Evolutionary conservation across 2,329 filamentous ascomycete genomes (phyloP), one percentile per base, ranked within the genome.

Genomic region (Stagonosporopsis chrysanthemi): DNA sequence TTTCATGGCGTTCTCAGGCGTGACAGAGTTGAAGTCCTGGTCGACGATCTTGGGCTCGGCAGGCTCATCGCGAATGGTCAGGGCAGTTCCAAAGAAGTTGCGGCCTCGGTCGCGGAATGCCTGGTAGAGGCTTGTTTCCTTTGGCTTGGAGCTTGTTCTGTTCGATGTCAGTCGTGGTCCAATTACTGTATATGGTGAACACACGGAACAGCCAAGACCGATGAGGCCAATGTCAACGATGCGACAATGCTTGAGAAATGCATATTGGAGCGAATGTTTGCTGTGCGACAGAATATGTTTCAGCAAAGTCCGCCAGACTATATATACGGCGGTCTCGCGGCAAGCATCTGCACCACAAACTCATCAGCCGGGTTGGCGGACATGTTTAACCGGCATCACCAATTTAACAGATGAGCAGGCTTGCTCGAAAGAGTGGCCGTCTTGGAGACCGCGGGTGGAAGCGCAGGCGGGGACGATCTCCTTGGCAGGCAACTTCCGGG

Each of bases 11-110:
- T 65, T 65, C 33, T 68, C 66, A 2, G 63, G 64, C 1, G 66
- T 70, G 47, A 71, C 66, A 14, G 69, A 66, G 59, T 71, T 72
- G 66, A 72, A 72, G n/a, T 72, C 64, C 39, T 66, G 60, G 26
- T 64, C 56, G 29, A 72, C 61, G 42, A 71, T 67, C 40, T 66
- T 58, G n/a, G 53, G 44, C 57, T 72, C 69, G 26, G 58, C 57
- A 28, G 63, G 48, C 53, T 70, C 67, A 28, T 72, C 56, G 15
- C 67, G 66, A 29, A 72, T 56, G 2, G 68, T 72, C 17, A 71
- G 42, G 14, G 69, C 68, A 3, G 68, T 69, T 14, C 69, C 69
- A 14, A 69, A 61, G 58, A 70, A 72, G 23, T 42, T 58, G 31
- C 64, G 58, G 35, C 66, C 64, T 24, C 64, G 62, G 41, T 65